Percentiles rank a stretch among this genome's conserved stretches.
These are phyloP conservation scores for Meyerozyma athensensis DNA, from an alignment of 1,139 yeast genomes.

Conservation along the genomic window DNA sequence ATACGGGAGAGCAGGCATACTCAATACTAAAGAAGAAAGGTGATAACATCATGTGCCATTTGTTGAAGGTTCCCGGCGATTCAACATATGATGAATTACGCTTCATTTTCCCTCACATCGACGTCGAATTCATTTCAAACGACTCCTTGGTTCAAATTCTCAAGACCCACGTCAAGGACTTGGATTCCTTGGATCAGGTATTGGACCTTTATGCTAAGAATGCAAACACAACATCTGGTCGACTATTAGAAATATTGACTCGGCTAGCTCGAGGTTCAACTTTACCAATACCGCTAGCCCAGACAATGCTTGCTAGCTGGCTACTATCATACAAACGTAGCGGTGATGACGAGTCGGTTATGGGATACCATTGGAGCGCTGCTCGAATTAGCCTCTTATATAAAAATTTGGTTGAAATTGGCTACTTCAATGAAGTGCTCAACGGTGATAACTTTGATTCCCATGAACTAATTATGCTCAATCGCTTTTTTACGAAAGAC, in stretches of 20 bases:
- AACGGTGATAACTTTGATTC: slow-evolving; percentile 6
- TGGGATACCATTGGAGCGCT: slow-evolving; percentile 6
- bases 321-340: slow-evolving; percentile 15
- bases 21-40: slow-evolving; percentile 1
- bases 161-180: not conserved
- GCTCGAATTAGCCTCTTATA: not conserved
- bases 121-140: not conserved
- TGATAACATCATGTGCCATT: slow-evolving; percentile 1
- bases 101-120: not conserved
- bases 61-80: not conserved
- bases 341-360: slow-evolving; percentile 7
- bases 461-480: slow-evolving; percentile 1
- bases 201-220: not conserved
- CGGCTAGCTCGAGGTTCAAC: slow-evolving; percentile 14
- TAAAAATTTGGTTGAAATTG: slow-evolving; percentile 5
- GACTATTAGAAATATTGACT: slow-evolving; percentile 15
- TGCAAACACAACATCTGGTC: slow-evolving; percentile 6
- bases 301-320: slow-evolving; percentile 23
- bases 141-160: not conserved
- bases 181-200: not conserved
- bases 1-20: too few relatives aligned
- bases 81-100: not conserved
- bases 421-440: slow-evolving; percentile 4
- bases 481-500: slow-evolving; percentile 6
- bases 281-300: slow-evolving; percentile 20